Evolutionary conservation across 148 eudicot species (phyloP), one percentile per base, ranked within the genome.

Genomic region (Heliamphora exappendiculata): DNA sequence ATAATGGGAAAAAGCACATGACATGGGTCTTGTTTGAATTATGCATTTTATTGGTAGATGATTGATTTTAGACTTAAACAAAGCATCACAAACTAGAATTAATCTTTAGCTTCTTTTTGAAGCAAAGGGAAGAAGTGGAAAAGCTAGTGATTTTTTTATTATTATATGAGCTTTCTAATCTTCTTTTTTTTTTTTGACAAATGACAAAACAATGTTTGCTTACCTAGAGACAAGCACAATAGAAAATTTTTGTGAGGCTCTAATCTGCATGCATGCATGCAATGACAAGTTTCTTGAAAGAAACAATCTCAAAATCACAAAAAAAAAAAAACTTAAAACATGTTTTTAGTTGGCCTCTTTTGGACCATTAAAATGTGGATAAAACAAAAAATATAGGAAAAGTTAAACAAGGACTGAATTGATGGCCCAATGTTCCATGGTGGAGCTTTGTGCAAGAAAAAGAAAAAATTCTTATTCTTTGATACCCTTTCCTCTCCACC

Each of bases 401-500:
- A 65, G 28, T 12, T 65, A 62, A 54, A 55, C 41, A 71, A 58
- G 63, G 42, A 57, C 20, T 73, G 78, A 50, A 81, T 28, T 73
- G 65, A 78, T 75, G 51, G 70, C 26, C 70, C 54, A 34, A 19
- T 39, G 59, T 42, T 60, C 1, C 29, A 67, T 73, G 19, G 84
- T 78, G 84, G 81, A 77, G 75, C 72, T 81, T 73, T 78, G 75
- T 77, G 66, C 75, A 67, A 78, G 65, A 60, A 14, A 45, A 58
- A 9, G 12, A 50, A 54, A 44, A 77, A 73, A 77, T 81, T 77
- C 81, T 78, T 69, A 81, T 81, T 81, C 84, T 78, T 81, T 74
- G 81, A 78, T 81, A 13, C 84, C 78, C 80, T 73, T 67, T 14
- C n/a, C n/a, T n/a, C 78, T 59, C 75, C 80, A 73, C 75, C 62